Evolutionary conservation across 345 rosid species (phyloP).

Genomic region (Alliaria petiolata): DNA sequence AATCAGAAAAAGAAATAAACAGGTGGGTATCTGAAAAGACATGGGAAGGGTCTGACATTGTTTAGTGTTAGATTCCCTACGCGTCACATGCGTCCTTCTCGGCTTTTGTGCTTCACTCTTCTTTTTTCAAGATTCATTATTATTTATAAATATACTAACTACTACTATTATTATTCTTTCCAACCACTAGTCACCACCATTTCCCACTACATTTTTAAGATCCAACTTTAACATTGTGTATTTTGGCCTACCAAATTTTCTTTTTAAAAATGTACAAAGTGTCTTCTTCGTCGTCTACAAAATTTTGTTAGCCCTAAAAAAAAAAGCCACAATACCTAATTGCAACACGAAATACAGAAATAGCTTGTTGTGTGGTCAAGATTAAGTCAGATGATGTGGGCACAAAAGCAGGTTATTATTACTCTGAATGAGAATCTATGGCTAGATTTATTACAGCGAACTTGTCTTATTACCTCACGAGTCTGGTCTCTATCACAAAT

Average conservation of each 20-base stretch:
- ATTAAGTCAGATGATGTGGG: constrained; percentile 15
- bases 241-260: constrained; percentile 2
- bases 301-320: not conserved
- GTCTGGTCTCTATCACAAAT: constrained; percentile 28
- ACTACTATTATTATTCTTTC: not conserved
- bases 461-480: not conserved
- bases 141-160: not conserved
- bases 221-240: not conserved
- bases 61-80: constrained; percentile 36
- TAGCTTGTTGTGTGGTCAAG: constrained; percentile 2
- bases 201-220: constrained; percentile 6
- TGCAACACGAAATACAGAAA: not conserved
- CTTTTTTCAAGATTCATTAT: not conserved
- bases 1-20: not conserved
- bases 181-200: constrained; percentile 27
- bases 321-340: not conserved
- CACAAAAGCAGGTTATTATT: constrained; percentile 7
- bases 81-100: constrained; percentile 37
- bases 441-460: constrained; percentile 25
- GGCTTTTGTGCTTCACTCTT: constrained; percentile 12
- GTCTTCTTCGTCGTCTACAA: not conserved
- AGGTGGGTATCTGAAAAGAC: constrained; percentile 33
- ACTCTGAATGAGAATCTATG: constrained; percentile 18
- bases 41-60: constrained; percentile 29
- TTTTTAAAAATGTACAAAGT: not conserved